Conservation (phyloP, 345 rosid species). For the Populus pruinosa region DNA sequence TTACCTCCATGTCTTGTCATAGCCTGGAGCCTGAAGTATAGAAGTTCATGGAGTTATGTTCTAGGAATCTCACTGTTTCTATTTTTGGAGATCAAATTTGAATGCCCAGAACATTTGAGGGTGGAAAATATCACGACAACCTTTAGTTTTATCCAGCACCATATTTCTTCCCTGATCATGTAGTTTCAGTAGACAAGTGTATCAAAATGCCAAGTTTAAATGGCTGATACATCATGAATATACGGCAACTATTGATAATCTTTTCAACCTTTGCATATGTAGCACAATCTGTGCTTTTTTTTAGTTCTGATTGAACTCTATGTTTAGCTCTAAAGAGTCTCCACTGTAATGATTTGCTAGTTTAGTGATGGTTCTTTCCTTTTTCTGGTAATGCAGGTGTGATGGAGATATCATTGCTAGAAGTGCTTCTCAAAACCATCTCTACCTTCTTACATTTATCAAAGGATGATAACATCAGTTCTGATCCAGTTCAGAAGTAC, state of each 20-base stretch:
- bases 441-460: slow-evolving; percentile 63
- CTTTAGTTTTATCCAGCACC: not conserved
- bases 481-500: slow-evolving; percentile 64
- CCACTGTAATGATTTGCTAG: not conserved
- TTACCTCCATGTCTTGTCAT: not conserved
- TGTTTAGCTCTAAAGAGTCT: not conserved
- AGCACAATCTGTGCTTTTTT: not conserved
- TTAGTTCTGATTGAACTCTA: not conserved
- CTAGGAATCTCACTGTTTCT: not conserved
- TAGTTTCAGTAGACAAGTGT: not conserved
- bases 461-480: slow-evolving; percentile 48
- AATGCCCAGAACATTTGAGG: not conserved
- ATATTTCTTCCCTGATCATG: not conserved
- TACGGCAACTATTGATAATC: not conserved
- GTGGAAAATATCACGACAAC: not conserved
- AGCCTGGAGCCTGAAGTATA: not conserved
- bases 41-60: not conserved
- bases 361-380: not conserved
- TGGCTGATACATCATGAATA: not conserved
- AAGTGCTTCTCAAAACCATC: slow-evolving; percentile 57
- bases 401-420: slow-evolving; percentile 75
- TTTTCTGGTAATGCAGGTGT: slow-evolving; percentile 38
- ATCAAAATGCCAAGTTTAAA: not conserved
- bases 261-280: not conserved
- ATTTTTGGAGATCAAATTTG: not conserved